phyloP scores from a whole-genome alignment of 2,329 filamentous ascomycete species.

The Cercospora zeina region DNA sequence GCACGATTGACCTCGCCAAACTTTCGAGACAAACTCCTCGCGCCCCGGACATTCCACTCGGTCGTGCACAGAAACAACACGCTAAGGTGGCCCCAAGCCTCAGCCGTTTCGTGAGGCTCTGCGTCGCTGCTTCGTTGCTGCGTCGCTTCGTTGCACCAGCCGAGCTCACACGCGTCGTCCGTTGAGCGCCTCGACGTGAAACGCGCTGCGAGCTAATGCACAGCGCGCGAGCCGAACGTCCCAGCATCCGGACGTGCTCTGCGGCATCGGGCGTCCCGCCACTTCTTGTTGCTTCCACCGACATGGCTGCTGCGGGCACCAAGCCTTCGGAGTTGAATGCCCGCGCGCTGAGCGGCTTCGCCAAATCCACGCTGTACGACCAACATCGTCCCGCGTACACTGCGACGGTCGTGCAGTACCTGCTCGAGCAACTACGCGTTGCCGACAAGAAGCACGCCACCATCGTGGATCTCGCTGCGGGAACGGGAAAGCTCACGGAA shows the following conservation, averaged over 20 bases:
- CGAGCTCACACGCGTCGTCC: background rate
- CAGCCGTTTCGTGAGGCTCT: background rate
- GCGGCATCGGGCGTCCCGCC: background rate
- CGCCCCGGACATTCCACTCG: background rate
- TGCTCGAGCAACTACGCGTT: slow-evolving; percentile 60
- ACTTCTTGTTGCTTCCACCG: too few species aligned
- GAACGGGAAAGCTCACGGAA: slow-evolving; percentile 71
- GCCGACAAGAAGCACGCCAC: slow-evolving; percentile 48
- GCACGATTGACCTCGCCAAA: too few species aligned
- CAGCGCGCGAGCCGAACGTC: background rate
- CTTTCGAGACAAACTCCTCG: too few species aligned
- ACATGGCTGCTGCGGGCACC: slow-evolving; percentile 1
- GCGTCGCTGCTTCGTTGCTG: too few species aligned
- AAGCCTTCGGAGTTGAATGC: slow-evolving; percentile 26
- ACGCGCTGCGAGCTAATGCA: slow-evolving; percentile 2
- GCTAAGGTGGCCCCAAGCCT: background rate
- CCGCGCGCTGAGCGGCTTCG: slow-evolving; percentile 57
- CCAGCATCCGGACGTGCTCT: background rate
- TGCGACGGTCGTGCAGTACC: slow-evolving; percentile 56
- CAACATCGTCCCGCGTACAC: slow-evolving; percentile 68
- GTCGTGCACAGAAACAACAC: background rate
- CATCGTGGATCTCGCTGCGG: slow-evolving; percentile 66
- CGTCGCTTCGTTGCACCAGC: background rate
- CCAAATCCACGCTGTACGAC: slow-evolving; percentile 65
- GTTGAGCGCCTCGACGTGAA: background rate